These are phyloP conservation scores for Acanthamoeba triangularis DNA, from an alignment of 208 protist genomes.

Conservation along the genomic window DNA sequence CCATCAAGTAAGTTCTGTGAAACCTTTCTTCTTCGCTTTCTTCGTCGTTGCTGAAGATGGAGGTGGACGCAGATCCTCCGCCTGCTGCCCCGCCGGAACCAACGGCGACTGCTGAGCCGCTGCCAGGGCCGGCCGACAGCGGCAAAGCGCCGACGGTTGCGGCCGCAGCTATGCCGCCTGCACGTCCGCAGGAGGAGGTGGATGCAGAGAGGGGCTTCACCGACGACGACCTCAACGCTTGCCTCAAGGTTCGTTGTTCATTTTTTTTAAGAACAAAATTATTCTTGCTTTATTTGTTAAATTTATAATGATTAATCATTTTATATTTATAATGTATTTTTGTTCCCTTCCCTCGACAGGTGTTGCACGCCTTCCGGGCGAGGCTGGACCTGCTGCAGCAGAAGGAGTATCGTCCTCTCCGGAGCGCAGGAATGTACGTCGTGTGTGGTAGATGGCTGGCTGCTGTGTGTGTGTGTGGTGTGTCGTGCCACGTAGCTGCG, in stretches of 20 bases:
- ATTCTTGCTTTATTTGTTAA: too few species aligned
- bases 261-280: too few species aligned
- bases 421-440: constrained; percentile 54
- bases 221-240: background rate
- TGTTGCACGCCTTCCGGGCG: constrained; percentile 24
- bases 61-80: background rate
- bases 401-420: background rate
- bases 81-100: background rate
- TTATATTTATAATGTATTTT: too few species aligned
- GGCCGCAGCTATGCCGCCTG: background rate
- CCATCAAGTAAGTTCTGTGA: too few species aligned
- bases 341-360: background rate
- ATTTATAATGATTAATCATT: too few species aligned
- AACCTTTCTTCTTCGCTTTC: too few species aligned
- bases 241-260: constrained; percentile 17
- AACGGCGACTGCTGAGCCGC: background rate
- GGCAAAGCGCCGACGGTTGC: background rate
- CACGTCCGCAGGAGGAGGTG: background rate
- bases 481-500: too few species aligned
- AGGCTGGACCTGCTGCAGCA: constrained; percentile 52
- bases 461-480: too few species aligned
- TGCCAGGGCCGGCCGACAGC: background rate
- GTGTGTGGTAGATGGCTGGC: too few species aligned
- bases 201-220: constrained; percentile 38
- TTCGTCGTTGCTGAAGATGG: too few species aligned